Percentiles rank a stretch among this genome's conserved stretches.
Evolutionary conservation across 192 early-diverging fungal genomes (phyloP).

Genomic region (Backusella circina): DNA sequence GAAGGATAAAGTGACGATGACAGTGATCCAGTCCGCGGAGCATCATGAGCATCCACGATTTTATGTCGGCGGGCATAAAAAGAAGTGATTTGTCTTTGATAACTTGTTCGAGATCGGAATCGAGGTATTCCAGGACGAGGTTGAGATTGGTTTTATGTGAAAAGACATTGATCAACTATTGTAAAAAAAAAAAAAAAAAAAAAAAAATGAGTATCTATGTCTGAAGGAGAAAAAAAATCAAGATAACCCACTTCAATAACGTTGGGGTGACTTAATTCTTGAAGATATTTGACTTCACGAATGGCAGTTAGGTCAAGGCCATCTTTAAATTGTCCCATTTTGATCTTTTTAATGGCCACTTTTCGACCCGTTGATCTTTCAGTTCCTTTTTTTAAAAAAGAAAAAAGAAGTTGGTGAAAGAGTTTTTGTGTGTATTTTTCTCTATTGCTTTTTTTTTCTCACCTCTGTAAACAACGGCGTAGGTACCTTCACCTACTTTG

Average conservation of each 20-base stretch:
- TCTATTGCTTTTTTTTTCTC: slow-evolving; percentile 4
- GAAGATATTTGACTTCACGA: slow-evolving; percentile 89
- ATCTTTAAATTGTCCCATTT: slow-evolving; percentile 87
- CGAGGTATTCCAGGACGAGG: slow-evolving; percentile 91
- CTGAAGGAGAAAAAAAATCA: neutral
- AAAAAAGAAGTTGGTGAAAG: neutral
- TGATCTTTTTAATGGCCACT: slow-evolving; percentile 98
- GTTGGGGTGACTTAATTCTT: slow-evolving; percentile 92
- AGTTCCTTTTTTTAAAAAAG: slow-evolving; percentile 35
- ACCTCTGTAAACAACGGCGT: slow-evolving; percentile 90
- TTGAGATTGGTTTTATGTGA: slow-evolving; percentile 89
- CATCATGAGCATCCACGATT: slow-evolving; percentile 98
- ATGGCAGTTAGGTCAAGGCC: slow-evolving; percentile 95
- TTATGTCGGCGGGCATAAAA: slow-evolving; percentile 90
- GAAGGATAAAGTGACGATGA: slow-evolving; percentile 87
- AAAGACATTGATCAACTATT: slow-evolving; percentile 87
- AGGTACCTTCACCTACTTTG: slow-evolving; percentile 96
- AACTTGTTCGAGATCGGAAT: slow-evolving; percentile 93
- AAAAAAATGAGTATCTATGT: neutral
- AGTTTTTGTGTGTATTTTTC: neutral
- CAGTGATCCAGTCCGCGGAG: slow-evolving; percentile 89
- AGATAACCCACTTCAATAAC: slow-evolving; percentile 65
- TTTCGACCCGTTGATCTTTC: slow-evolving; percentile 57
- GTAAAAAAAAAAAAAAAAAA: neutral
- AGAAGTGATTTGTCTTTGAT: slow-evolving; percentile 91